phyloP scores from a whole-genome alignment of 2,329 filamentous ascomycete species.

The Hypoxylon sp. region DNA sequence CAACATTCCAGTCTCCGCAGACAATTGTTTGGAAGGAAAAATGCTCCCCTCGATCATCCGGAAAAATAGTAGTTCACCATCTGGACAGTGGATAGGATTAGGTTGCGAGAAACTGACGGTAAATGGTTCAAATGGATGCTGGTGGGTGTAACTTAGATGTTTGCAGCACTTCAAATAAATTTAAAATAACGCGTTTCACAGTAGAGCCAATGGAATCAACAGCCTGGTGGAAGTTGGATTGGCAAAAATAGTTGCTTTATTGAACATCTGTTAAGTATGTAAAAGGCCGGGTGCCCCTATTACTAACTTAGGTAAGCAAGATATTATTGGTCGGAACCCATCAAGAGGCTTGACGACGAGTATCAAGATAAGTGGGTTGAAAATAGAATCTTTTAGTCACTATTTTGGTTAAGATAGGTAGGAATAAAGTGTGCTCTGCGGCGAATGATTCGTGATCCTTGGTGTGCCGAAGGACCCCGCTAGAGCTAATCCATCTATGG shows the following conservation, averaged over 20 bases:
- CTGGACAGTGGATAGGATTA: neutral
- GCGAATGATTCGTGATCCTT: neutral
- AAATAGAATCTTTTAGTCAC: neutral
- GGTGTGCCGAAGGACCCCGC: neutral
- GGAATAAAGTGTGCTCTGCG: neutral
- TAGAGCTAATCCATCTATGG: neutral
- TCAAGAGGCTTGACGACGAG: neutral
- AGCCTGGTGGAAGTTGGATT: neutral
- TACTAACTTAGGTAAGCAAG: no score
- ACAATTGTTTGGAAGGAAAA: neutral
- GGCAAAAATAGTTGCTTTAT: neutral
- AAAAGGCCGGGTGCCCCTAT: neutral
- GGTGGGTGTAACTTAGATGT: neutral
- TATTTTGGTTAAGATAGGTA: neutral
- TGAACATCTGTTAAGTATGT: neutral
- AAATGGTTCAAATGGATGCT: no score
- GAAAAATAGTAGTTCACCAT: neutral
- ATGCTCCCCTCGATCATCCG: neutral
- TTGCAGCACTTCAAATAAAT: neutral
- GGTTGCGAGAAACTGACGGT: no score
- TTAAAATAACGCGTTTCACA: neutral
- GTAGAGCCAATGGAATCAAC: neutral
- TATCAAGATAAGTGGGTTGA: neutral
- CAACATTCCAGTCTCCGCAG: neutral
- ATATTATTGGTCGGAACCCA: no score